phyloP scores from a whole-genome alignment of 495 filamentous ascomycete species.

The Cudoniella acicularis region DNA sequence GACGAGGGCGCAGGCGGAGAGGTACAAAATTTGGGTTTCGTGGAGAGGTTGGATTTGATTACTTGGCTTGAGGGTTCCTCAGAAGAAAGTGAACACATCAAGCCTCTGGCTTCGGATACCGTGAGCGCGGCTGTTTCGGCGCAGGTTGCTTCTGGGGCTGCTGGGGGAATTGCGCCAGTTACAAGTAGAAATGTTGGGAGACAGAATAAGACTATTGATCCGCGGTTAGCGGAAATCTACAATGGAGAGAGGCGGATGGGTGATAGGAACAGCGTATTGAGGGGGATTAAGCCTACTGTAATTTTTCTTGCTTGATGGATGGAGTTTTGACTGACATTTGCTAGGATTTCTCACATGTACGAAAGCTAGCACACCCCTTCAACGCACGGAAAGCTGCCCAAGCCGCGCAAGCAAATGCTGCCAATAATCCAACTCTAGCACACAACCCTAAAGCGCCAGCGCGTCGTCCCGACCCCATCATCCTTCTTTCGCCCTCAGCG shows the following conservation, averaged over 20 bases:
- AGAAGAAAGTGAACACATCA: conserved; percentile 90
- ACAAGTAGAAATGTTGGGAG: conserved; percentile 49
- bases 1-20: conserved; percentile 49
- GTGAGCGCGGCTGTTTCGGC: conserved; percentile 42
- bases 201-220: conserved; percentile 63
- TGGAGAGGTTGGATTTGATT: conserved; percentile 84
- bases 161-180: conserved; percentile 36
- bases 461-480: conserved; percentile 84
- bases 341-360: conserved; percentile 92
- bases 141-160: conserved; percentile 48
- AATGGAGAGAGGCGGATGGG: conserved; percentile 85
- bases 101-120: conserved; percentile 63
- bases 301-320: conserved; percentile 26
- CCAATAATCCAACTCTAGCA: conserved; percentile 33
- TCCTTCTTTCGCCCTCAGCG: conserved; percentile 96
- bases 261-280: conserved; percentile 82
- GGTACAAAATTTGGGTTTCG: conserved; percentile 82
- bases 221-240: conserved; percentile 81
- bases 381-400: conserved; percentile 35
- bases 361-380: conserved; percentile 79
- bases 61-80: conserved; percentile 87
- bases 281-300: conserved; percentile 88
- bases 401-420: conserved; percentile 45
- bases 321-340: conserved; percentile 18
- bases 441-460: conserved; percentile 45